These are phyloP conservation scores for Penstemon newberryi DNA, from an alignment of 257 asterid species.

Conservation along the genomic window DNA sequence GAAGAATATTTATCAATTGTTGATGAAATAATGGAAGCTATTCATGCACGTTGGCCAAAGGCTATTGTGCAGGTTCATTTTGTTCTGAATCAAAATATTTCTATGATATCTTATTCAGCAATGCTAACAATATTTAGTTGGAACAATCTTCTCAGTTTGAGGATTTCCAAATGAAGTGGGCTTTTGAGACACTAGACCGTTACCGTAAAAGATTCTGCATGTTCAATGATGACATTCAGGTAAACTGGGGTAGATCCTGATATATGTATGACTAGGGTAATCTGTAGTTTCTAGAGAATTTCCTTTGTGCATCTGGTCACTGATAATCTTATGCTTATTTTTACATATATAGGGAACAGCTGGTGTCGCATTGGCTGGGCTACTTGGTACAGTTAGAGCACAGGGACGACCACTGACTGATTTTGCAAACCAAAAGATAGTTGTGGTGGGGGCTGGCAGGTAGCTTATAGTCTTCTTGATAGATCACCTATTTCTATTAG, in stretches of 20 bases:
- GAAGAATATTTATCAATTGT: slow-evolving; percentile 86
- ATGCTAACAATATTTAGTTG: slow-evolving; percentile 32
- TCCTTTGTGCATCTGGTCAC: slow-evolving; percentile 23
- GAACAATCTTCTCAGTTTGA: slow-evolving; percentile 68
- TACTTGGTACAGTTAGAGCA: slow-evolving; percentile 93
- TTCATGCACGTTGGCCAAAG: slow-evolving; percentile 99
- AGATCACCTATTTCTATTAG: slow-evolving; percentile 13
- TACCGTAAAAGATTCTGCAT: slow-evolving; percentile 95
- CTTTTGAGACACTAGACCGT: slow-evolving; percentile 93
- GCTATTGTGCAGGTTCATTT: slow-evolving; percentile 93
- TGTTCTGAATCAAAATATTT: slow-evolving; percentile 14
- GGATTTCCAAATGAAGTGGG: slow-evolving; percentile 99
- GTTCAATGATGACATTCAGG: slow-evolving; percentile 99
- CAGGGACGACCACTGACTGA: slow-evolving; percentile 91
- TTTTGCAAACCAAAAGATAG: slow-evolving; percentile 93
- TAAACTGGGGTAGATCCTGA: slow-evolving; percentile 30
- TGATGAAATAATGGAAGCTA: slow-evolving; percentile 99
- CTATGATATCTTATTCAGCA: slow-evolving; percentile 7
- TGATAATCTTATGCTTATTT: slow-evolving; percentile 31
- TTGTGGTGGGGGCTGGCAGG: slow-evolving; percentile 99
- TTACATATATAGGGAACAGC: slow-evolving; percentile 81
- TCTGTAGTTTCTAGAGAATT: slow-evolving; percentile 9
- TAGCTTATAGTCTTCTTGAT: slow-evolving; percentile 36
- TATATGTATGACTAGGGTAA: background rate
- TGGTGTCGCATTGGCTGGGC: slow-evolving; percentile 99